Percentiles rank a stretch among this genome's conserved stretches.
Conservation (phyloP, 306 rosid genomes). For the Crotalaria pallida region DNA sequence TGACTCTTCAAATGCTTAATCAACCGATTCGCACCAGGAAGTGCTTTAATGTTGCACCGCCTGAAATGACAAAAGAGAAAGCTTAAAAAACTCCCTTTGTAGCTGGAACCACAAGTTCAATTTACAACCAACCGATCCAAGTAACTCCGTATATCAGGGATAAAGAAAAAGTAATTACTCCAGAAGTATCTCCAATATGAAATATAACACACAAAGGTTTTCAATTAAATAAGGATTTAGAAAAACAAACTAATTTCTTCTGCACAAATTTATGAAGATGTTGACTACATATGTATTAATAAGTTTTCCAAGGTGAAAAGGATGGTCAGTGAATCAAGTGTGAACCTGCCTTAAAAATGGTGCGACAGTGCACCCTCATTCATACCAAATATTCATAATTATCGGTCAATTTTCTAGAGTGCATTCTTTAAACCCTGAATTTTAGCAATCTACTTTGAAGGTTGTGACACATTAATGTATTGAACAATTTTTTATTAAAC, state of each 20-base stretch:
- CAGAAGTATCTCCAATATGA: background rate
- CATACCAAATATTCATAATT: no score
- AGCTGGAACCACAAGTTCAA: background rate
- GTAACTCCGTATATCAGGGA: background rate
- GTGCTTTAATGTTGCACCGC: constrained; percentile 79
- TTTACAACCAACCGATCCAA: constrained; percentile 6
- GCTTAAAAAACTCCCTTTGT: constrained; percentile 8
- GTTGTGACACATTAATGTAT: background rate
- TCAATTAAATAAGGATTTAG: no score
- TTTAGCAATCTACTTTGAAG: background rate
- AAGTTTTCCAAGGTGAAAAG: background rate
- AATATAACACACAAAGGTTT: background rate
- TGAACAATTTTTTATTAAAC: background rate
- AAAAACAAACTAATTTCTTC: background rate
- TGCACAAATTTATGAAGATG: background rate
- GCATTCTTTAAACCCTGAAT: background rate
- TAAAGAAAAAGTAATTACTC: background rate
- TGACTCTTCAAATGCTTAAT: constrained; percentile 70
- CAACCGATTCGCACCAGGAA: constrained; percentile 81
- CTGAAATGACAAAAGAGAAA: constrained; percentile 35
- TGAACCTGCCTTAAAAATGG: background rate
- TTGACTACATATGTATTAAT: background rate
- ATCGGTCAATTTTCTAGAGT: background rate
- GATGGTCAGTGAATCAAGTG: background rate
- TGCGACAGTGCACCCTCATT: no score